phyloP scores from a whole-genome alignment of 768 basidiomycete genomes.

The Polyporus arcularius region DNA sequence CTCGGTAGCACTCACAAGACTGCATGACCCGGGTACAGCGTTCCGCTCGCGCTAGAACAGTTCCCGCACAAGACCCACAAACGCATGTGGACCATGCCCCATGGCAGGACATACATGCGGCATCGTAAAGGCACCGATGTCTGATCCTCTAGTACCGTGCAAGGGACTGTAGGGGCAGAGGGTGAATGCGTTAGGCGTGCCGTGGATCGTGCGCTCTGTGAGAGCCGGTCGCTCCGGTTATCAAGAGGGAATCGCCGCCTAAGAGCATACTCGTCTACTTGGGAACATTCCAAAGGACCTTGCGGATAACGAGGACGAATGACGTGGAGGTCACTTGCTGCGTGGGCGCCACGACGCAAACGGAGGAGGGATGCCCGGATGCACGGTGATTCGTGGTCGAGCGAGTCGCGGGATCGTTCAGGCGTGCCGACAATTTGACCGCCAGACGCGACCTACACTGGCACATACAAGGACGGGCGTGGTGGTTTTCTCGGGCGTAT shows the following conservation, averaged over 20 bases:
- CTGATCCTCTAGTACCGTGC: neutral
- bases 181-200: neutral
- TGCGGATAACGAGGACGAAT: slow-evolving; percentile 5
- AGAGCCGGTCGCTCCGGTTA: slow-evolving; percentile 15
- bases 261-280: neutral
- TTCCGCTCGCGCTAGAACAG: slow-evolving; percentile 6
- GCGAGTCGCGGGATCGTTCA: neutral
- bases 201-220: slow-evolving; percentile 3
- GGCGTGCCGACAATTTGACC: neutral
- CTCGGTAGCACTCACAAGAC: slow-evolving; percentile 8
- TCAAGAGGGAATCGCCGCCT: slow-evolving; percentile 18
- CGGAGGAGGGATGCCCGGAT: slow-evolving; percentile 11
- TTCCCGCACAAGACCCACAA: neutral
- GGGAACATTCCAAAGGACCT: slow-evolving; percentile 14
- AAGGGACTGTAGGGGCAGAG: slow-evolving; percentile 1
- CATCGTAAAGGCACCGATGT: neutral
- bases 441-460: neutral
- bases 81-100: slow-evolving; percentile 3
- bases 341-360: slow-evolving; percentile 14
- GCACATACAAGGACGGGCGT: neutral
- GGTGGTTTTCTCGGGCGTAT: neutral
- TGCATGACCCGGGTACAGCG: neutral
- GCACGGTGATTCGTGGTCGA: slow-evolving; percentile 3
- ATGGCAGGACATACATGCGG: neutral
- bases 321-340: slow-evolving; percentile 19